Conservation (phyloP, 306 rosid species). For the cucumber (Cucumis sativus) region DNA sequence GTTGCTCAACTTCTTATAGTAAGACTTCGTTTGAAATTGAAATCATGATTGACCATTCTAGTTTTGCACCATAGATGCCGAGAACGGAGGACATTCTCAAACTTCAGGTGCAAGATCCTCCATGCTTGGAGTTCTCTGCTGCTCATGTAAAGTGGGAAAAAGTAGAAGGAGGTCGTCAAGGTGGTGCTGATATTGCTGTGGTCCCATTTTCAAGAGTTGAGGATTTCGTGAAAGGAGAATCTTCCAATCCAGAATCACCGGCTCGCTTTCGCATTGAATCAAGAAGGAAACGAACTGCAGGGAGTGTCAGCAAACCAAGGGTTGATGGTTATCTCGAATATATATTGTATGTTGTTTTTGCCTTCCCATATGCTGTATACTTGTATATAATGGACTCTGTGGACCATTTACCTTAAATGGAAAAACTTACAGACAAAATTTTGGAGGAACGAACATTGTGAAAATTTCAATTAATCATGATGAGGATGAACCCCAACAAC, state of each 20-base stretch:
- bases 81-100: constrained; percentile 75
- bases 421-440: background rate
- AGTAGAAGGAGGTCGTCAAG: constrained; percentile 74
- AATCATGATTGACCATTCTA: background rate
- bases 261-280: constrained; percentile 68
- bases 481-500: background rate
- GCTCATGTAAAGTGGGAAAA: constrained; percentile 52
- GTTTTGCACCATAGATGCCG: constrained; percentile 34
- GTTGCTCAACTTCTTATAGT: background rate
- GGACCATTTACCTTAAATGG: background rate
- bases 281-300: constrained; percentile 51
- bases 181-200: constrained; percentile 69
- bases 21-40: background rate
- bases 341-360: constrained; percentile 36
- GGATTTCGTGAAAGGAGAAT: constrained; percentile 75
- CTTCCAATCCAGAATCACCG: constrained; percentile 50
- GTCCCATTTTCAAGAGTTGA: constrained; percentile 63
- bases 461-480: background rate
- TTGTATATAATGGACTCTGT: background rate
- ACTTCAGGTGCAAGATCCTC: constrained; percentile 71
- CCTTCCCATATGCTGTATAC: background rate
- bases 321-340: constrained; percentile 80
- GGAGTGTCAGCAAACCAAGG: constrained; percentile 61
- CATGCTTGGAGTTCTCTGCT: constrained; percentile 47
- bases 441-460: background rate